Base-by-base conservation (phyloP, 495 filamentous ascomycete species). In the Talaromyces ruber region DNA sequence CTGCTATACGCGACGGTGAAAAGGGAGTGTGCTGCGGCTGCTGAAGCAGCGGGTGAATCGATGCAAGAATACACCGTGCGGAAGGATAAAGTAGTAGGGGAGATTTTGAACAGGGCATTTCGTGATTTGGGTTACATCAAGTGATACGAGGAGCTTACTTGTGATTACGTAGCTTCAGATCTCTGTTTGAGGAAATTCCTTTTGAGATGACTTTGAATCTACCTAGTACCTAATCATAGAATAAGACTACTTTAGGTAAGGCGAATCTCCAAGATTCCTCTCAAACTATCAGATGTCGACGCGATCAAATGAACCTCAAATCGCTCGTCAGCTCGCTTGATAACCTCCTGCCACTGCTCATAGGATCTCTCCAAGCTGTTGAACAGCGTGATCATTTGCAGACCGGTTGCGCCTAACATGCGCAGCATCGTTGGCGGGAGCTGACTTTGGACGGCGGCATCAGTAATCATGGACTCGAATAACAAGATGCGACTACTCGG, bases 21-120 rank as follows among this genome's bases (percentile, higher is more conserved):
- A 67, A 60, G 70, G 18, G 70, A 76, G 64, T 68, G 69, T 59
- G 73, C 76, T 32, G 66, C 47, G 43, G 63, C 51, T 28, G 24
- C 63, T 51, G 63, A 66, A 60, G 66, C 59, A 67, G 50, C 56
- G 37, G 76, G 71, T n/a, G 79, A 76, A 60, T 59, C 59, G 1
- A 63, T 72, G 64, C 51, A 65, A 45, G 65, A 78, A 24, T 81
- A 81, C 62, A 79, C 62, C 57, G 47, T 58, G 14, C 68, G 77
- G 51, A 81, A 81, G 64, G 68, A 79, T 9, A 59, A 64, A 37
- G 68, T 67, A n/a, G 67, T 80, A 25, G 62, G 62, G 37, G 73
- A 72, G 63, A 81, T 81, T 53, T 58, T 79, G 56, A 43, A 65
- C 25, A 71, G 70, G 55, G 74, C 72, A 22, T 78, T 78, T 64